A percentile compares a stretch with the other conserved stretches of the same genome.
Evolutionary conservation across 352 stramenopile genomes (phyloP).

Genomic region (Pilasporangium apinafurcum): DNA sequence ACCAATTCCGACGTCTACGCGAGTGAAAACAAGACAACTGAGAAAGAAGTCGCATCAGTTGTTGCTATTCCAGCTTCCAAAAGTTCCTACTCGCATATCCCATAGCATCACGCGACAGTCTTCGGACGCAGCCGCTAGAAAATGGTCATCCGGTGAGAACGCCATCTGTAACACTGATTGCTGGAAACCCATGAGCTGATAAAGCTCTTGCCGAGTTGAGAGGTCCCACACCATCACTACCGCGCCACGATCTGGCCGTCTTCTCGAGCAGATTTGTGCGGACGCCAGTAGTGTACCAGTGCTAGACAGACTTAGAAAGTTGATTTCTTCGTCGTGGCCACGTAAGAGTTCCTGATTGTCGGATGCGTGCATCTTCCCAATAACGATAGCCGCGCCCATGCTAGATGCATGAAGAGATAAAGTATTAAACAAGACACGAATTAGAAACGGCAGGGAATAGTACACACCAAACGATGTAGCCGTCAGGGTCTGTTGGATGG

Average conservation of each 20-base stretch:
- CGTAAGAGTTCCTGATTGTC: constrained; percentile 50
- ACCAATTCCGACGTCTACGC: constrained; percentile 63
- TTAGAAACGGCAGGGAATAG: not conserved
- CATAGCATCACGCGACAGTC: constrained; percentile 67
- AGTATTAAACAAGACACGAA: not conserved
- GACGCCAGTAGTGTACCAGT: constrained; percentile 32
- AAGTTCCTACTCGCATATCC: constrained; percentile 57
- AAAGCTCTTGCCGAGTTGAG: constrained; percentile 25
- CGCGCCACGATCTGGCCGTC: constrained; percentile 26
- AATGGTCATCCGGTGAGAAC: constrained; percentile 75
- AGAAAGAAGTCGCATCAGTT: not conserved
- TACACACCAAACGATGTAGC: constrained; percentile 47
- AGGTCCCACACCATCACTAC: constrained; percentile 51
- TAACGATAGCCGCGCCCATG: constrained; percentile 46
- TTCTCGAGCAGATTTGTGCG: constrained; percentile 32
- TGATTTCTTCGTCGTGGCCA: constrained; percentile 53
- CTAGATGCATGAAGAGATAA: constrained; percentile 6
- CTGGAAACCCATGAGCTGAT: constrained; percentile 52
- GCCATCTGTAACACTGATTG: constrained; percentile 55
- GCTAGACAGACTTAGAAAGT: constrained; percentile 31
- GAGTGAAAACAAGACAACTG: not conserved
- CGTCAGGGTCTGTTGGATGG: constrained; percentile 35
- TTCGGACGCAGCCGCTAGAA: constrained; percentile 56
- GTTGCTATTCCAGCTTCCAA: too few species aligned
- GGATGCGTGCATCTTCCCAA: constrained; percentile 40